Percentiles rank a stretch among this genome's conserved stretches.
Conservation (phyloP, 306 rosid genomes). For the Casuarina equisetifolia region DNA sequence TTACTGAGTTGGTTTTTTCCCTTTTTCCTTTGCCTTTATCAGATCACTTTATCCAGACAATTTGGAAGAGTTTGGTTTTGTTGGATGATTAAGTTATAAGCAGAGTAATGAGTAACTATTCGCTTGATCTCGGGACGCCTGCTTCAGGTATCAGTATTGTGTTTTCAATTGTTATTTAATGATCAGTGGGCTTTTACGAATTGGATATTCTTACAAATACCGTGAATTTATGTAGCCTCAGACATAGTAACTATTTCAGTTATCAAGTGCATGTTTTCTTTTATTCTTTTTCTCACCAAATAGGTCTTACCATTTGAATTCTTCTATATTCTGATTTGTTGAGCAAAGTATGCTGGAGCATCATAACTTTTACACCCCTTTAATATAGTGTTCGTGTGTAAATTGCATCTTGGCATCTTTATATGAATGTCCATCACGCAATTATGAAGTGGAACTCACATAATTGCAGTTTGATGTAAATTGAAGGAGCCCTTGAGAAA, state of each 20-base stretch:
- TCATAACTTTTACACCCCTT: background rate
- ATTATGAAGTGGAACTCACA: background rate
- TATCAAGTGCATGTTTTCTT: background rate
- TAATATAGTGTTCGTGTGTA: background rate
- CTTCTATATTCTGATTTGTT: background rate
- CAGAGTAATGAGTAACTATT: constrained; percentile 41
- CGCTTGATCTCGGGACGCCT: constrained; percentile 57
- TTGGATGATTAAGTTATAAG: constrained; percentile 39
- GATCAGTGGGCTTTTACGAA: constrained; percentile 12
- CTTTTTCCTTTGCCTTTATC: constrained; percentile 4
- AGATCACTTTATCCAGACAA: constrained; percentile 27
- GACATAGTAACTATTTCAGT: background rate
- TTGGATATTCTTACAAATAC: background rate
- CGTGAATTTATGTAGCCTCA: background rate
- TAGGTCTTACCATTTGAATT: background rate
- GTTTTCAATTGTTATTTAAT: background rate
- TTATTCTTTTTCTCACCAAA: background rate
- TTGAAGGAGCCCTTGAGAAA: background rate
- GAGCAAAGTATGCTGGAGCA: background rate
- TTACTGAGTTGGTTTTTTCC: constrained; percentile 17
- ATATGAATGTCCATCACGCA: background rate
- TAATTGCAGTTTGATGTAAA: background rate
- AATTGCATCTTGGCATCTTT: background rate
- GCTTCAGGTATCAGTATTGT: constrained; percentile 59
- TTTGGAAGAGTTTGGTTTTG: constrained; percentile 21